Base-by-base conservation (phyloP, 108 stramenopile species). In the Schizochytrium sp. region DNA sequence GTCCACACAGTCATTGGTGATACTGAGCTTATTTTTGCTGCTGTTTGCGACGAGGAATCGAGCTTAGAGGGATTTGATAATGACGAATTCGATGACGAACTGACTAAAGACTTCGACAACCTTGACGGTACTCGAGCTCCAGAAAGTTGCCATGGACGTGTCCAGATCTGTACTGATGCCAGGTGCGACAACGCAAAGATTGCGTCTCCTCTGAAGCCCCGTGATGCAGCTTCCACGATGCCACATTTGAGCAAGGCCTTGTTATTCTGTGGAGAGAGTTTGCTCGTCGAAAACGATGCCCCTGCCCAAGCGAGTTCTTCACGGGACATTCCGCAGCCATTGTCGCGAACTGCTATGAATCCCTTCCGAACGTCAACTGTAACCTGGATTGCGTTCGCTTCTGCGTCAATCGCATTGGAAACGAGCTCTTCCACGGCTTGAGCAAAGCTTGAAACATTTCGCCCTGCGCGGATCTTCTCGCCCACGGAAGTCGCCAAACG, bases 401-500 rank as follows among this genome's bases (percentile, higher is more conserved):
- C 76, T 10, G 76, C 76, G 3, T 83, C 76, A 38, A 83, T n/a
- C 12, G 76, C 47, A 53, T 83, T 83, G 76, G 76, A 47, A 47
- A 83, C 76, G 50, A 83, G 76, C 47, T 83, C 76, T 53, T 83
- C 76, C 28, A 83, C 76, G 13, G 76, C 76, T n/a, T 83, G 76
- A 7, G 64, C 64, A 38, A 69, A 44, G 64, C 64, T 69, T 44
- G 64, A 38, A 7, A 69, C 28, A 38, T 69, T 69, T 8, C 64
- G 64, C 10, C 64, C 44, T 15, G 64, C 64, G 64, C 64, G 64
- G 10, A 69, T 38, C 28, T 69, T 69, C 64, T 69, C 64, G 64
- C 64, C 64, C 64, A 69, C 64, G 64, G 42, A 38, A 38, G 64
- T 8, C 12, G 42, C 42, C 64, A 69, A 44, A 0, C 64, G 64